These are phyloP conservation scores for Heliamphora pulchella DNA, from an alignment of 179 eudicot genomes.

Conservation along the genomic window DNA sequence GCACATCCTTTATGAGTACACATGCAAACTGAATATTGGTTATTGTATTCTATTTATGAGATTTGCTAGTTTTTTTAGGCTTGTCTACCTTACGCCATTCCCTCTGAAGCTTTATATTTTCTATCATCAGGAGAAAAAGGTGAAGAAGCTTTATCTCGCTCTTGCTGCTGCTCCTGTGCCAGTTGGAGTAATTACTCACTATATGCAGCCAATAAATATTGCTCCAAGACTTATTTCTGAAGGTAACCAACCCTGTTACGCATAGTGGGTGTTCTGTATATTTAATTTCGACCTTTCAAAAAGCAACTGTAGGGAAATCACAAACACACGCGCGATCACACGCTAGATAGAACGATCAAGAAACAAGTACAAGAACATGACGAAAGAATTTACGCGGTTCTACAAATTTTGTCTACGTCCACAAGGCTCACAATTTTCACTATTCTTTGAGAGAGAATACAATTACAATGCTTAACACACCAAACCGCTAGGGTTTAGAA, in stretches of 20 bases:
- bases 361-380: neutral
- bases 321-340: too few relatives aligned
- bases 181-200: slow-evolving; percentile 67
- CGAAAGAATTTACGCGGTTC: neutral
- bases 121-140: slow-evolving; percentile 63
- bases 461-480: too few relatives aligned
- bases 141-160: slow-evolving; percentile 87
- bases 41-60: neutral
- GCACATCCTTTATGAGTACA: neutral
- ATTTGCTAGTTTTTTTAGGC: neutral
- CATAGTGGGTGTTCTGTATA: neutral
- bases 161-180: slow-evolving; percentile 88
- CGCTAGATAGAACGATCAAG: too few relatives aligned
- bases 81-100: neutral
- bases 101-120: slow-evolving; percentile 4
- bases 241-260: slow-evolving; percentile 38
- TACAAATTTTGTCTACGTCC: too few relatives aligned
- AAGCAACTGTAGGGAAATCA: neutral
- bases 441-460: too few relatives aligned
- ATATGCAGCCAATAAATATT: slow-evolving; percentile 66
- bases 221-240: slow-evolving; percentile 84
- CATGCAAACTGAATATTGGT: neutral
- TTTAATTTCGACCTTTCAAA: neutral
- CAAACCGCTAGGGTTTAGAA: too few relatives aligned
- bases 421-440: too few relatives aligned